phyloP scores from a whole-genome alignment of 2,329 filamentous ascomycete genomes.

The Aureobasidium sp. region DNA sequence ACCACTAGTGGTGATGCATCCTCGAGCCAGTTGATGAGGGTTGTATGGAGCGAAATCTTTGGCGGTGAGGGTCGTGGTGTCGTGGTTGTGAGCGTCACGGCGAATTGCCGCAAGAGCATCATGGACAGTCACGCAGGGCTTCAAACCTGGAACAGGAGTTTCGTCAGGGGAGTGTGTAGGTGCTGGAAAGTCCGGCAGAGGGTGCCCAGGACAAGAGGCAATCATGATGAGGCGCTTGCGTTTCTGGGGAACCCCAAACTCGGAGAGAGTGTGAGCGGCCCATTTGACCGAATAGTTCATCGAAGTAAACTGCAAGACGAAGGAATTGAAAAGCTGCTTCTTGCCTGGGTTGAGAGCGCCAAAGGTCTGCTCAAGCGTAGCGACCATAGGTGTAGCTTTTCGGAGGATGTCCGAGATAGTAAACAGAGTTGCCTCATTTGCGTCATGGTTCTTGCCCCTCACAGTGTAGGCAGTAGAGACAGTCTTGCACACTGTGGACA shows the following conservation, averaged over 20 bases:
- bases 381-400: slow-evolving; percentile 56
- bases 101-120: slow-evolving; percentile 38
- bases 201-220: slow-evolving; percentile 59
- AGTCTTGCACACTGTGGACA: slow-evolving; percentile 71
- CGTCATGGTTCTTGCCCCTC: slow-evolving; percentile 53
- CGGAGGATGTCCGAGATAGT: slow-evolving; percentile 48
- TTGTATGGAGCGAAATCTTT: slow-evolving; percentile 37
- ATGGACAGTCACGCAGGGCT: slow-evolving; percentile 35
- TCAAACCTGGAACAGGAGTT: slow-evolving; percentile 19
- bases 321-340: slow-evolving; percentile 48
- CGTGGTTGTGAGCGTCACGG: slow-evolving; percentile 25
- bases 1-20: slow-evolving; percentile 57
- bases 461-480: slow-evolving; percentile 66
- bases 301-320: slow-evolving; percentile 59
- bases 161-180: slow-evolving; percentile 26
- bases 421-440: slow-evolving; percentile 55
- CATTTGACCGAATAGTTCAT: slow-evolving; percentile 64
- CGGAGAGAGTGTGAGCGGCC: slow-evolving; percentile 48
- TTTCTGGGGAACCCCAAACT: slow-evolving; percentile 45
- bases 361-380: slow-evolving; percentile 74
- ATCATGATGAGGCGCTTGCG: slow-evolving; percentile 47
- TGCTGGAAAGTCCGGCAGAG: slow-evolving; percentile 57
- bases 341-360: slow-evolving; percentile 52
- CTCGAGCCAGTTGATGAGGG: slow-evolving; percentile 41
- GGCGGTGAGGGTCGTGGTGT: slow-evolving; percentile 36